Base-by-base conservation (phyloP, 2,329 filamentous ascomycete genomes). In the Botrytis cinerea region DNA sequence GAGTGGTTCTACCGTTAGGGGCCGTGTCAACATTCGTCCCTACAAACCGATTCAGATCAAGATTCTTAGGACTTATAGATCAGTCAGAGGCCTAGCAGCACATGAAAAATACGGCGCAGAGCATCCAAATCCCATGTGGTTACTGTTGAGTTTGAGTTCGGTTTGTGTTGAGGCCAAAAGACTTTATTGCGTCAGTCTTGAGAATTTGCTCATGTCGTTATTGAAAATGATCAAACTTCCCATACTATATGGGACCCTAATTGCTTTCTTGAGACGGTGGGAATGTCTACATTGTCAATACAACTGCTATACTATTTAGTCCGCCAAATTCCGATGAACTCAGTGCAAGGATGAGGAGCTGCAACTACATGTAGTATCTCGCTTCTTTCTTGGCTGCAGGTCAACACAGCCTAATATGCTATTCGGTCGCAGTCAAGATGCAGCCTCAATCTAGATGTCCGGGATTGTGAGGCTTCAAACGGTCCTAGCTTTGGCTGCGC, bases 311-410 rank as follows among this genome's bases (percentile, higher is more conserved):
- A 57, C 25, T 25, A 25, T 12, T 57, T 22, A 57, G 25, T 48
- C 25, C 38, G 20, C 22, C n/a, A 45, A 32, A 25, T 32, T 22
- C n/a, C 35, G 35, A 40, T 25, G 43, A 43, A 6, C 28, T 43
- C 48, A 14, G 48, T 38, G 18, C 48, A 35, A 18, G 7, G 48
- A 54, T 68, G 32, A 10, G 43, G 16, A 54, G 64, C 48, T 68
- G 46, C 66, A 28, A 32, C 25, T 57, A 10, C 66, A 25, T 28
- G 18, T 32, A 57, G 22, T n/a, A n/a, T 57, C 35, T 57, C 38
- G 66, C 48, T 45, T 69, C 35, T 28, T 43, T 40, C 66, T 68
- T 68, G 38, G 48, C 66, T 57, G 66, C 38, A 69, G 66, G 57
- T 25, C n/a, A 32, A 57, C 40, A 43, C 48, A 43, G 35, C 48